Base-by-base conservation (phyloP, 1,284 basidiomycete genomes). In the Moesziomyces sp. region DNA sequence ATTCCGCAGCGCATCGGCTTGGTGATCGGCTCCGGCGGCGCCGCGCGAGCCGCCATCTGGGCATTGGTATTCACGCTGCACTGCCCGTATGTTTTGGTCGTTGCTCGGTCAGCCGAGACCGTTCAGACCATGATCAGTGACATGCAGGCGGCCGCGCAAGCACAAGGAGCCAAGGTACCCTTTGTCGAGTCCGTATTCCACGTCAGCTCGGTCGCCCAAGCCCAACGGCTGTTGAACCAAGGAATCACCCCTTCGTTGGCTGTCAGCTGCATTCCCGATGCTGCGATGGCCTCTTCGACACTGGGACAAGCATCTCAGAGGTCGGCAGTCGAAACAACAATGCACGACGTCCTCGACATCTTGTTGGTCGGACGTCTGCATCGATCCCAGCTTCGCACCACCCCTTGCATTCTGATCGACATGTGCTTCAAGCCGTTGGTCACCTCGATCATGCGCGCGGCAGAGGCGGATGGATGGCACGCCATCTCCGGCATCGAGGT, bases 341-440 rank as follows among this genome's bases (percentile, higher is more conserved):
- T 53, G 52, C 26, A 53, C 23, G 52, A 14, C 10, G 52, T 53
- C 11, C 43, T 53, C 43, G 52, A 53, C 19, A 24, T 46, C 28
- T 18, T 53, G 14, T 30, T 53, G n/a, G 52, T 53, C 16, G 52
- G 43, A 34, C 52, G 52, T 21, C 43, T 53, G 43, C 52, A 53
- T 45, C 52, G 52, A 46, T 26, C 14, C n/a, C 52, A 53, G 26
- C 28, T n/a, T 13, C 43, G 45, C n/a, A 53, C 52, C 5, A 53
- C 18, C 28, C 52, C 52, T 6, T 53, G 52, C 52, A 53, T 53
- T 42, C 28, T 53, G 43, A 53, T 53, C 42, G 52, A 53, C 43
- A 53, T 53, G 52, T 53, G 52, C 43, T 53, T 53, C 52, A 53
- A 53, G 28, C 52, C 52, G 43, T 43, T 53, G 19, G 52, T 53